Percentiles rank a stretch among this genome's conserved stretches.
Evolutionary conservation across 257 asterid species (phyloP).

Genomic region (Galeopsis tetrahit): DNA sequence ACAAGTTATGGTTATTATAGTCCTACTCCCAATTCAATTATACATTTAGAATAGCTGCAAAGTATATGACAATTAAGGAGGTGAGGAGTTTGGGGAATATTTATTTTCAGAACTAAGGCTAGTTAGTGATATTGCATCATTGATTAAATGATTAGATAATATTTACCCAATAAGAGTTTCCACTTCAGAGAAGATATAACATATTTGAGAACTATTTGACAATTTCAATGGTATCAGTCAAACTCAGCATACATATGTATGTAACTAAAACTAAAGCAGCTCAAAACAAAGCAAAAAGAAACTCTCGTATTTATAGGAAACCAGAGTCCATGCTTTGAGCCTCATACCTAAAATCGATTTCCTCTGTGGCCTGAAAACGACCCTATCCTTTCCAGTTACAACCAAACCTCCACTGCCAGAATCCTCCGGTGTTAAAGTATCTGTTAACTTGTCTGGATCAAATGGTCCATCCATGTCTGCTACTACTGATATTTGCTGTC

Average conservation of each 20-base stretch:
- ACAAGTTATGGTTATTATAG: constrained; percentile 4
- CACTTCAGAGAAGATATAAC: background rate
- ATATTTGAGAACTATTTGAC: background rate
- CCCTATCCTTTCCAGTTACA: constrained; percentile 67
- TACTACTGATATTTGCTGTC: background rate
- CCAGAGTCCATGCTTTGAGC: background rate
- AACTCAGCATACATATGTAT: background rate
- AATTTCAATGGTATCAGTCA: background rate
- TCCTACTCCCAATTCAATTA: constrained; percentile 4
- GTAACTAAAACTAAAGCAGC: background rate
- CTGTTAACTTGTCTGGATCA: constrained; percentile 55
- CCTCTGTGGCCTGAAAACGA: constrained; percentile 64
- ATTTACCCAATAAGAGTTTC: background rate
- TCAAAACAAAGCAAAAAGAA: background rate
- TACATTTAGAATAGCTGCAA: constrained; percentile 2
- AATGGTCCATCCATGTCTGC: constrained; percentile 39
- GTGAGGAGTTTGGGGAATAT: background rate
- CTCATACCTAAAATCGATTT: constrained; percentile 74
- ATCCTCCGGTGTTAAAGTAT: constrained; percentile 68
- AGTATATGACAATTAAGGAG: background rate
- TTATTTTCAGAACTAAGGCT: constrained; percentile 3
- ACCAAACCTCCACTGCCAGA: constrained; percentile 62
- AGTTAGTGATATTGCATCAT: background rate
- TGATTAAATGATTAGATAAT: background rate
- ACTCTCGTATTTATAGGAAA: background rate